Conservation (phyloP, 2,329 filamentous ascomycete genomes). For the Penicillium fuscoglaucum region DNA sequence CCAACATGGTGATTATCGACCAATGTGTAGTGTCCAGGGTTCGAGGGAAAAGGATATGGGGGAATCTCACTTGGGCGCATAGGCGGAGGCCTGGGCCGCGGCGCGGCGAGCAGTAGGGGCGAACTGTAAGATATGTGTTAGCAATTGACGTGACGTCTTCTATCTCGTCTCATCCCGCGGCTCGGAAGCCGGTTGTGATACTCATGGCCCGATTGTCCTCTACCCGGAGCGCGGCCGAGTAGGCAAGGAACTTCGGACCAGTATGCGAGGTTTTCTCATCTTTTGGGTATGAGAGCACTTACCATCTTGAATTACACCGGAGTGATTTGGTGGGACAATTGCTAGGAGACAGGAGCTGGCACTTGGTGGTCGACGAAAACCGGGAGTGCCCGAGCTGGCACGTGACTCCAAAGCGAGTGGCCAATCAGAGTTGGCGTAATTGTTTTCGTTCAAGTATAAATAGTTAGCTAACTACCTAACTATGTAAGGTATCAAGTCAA, state of each 20-base stretch:
- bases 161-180: slow-evolving; percentile 15
- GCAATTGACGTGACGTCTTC: slow-evolving; percentile 9
- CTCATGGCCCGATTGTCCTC: slow-evolving; percentile 7
- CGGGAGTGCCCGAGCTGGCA: slow-evolving; percentile 32
- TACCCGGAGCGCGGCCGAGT: neutral
- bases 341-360: slow-evolving; percentile 25
- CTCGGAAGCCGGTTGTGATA: slow-evolving; percentile 9
- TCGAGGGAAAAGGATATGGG: slow-evolving; percentile 1
- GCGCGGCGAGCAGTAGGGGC: slow-evolving; percentile 38
- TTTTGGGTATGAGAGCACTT: slow-evolving; percentile 12
- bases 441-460: slow-evolving; percentile 6
- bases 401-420: slow-evolving; percentile 20
- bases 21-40: neutral
- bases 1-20: neutral
- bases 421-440: slow-evolving; percentile 31
- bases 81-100: slow-evolving; percentile 53
- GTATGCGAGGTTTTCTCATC: no score
- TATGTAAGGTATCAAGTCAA: neutral
- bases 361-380: slow-evolving; percentile 36
- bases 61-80: slow-evolving; percentile 56
- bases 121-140: slow-evolving; percentile 32
- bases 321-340: slow-evolving; percentile 30
- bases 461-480: no score
- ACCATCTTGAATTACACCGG: slow-evolving; percentile 35
- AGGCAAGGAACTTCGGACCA: neutral